Evolutionary conservation across 2,329 filamentous ascomycete species (phyloP).

Genomic region (Cytospora paraplurivora): DNA sequence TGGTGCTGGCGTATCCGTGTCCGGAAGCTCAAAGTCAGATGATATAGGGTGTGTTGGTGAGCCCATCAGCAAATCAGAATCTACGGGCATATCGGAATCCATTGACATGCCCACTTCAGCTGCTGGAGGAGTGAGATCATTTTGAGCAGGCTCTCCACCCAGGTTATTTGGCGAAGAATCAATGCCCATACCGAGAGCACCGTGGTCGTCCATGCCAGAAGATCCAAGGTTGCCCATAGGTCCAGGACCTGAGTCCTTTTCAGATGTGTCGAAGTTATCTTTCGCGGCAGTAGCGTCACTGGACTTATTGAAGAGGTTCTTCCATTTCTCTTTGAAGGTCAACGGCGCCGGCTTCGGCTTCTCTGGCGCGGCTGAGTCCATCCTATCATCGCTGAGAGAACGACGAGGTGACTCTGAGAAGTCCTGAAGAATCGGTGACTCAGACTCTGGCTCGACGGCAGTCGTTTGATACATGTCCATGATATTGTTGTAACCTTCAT

Average conservation of each 20-base stretch:
- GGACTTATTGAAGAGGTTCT: conserved; percentile 14
- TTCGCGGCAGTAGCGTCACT: neutral
- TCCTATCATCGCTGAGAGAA: neutral
- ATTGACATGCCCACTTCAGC: neutral
- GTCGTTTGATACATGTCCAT: neutral
- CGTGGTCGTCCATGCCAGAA: neutral
- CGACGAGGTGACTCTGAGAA: neutral
- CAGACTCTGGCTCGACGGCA: neutral
- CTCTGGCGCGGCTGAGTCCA: neutral
- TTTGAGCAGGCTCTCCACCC: neutral
- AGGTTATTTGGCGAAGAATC: neutral
- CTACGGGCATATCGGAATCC: neutral
- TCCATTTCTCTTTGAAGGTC: conserved; percentile 12
- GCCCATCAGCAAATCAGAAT: neutral
- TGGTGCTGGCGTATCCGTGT: neutral
- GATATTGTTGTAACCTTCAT: neutral
- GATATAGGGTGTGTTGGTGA: neutral
- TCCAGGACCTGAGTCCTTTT: neutral
- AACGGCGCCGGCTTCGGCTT: conserved; percentile 7
- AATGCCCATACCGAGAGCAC: neutral
- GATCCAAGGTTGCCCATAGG: neutral
- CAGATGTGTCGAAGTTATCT: neutral
- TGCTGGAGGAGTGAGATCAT: neutral
- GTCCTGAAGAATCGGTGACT: neutral
- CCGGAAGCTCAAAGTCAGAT: neutral